phyloP scores from a whole-genome alignment of 352 stramenopile species.

The Phytopythium oedochilum region DNA sequence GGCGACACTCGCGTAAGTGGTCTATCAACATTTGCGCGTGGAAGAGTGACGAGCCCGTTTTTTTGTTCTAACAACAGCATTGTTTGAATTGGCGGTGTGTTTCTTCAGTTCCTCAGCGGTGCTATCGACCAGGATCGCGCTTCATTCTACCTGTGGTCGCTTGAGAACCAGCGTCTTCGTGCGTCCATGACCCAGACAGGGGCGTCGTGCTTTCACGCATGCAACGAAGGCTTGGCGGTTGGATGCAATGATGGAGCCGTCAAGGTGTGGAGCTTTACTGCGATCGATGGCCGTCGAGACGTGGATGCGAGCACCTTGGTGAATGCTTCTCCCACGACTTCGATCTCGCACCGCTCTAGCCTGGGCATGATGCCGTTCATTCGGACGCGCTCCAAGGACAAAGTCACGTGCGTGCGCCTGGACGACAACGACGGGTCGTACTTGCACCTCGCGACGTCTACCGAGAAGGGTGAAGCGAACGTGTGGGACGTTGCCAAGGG shows the following conservation, averaged over 20 bases:
- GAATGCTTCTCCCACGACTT: conserved; percentile 52
- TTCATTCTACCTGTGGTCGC: conserved; percentile 83
- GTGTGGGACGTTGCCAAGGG: conserved; percentile 87
- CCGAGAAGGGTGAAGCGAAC: conserved; percentile 83
- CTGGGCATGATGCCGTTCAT: conserved; percentile 85
- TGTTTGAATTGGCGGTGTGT: too few species aligned
- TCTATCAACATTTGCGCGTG: too few species aligned
- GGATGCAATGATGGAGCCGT: conserved; percentile 73
- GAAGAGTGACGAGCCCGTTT: too few species aligned
- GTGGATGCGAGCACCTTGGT: conserved; percentile 40
- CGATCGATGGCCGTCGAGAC: conserved; percentile 42
- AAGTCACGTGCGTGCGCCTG: conserved; percentile 73
- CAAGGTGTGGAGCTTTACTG: conserved; percentile 79
- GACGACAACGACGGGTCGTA: conserved; percentile 80
- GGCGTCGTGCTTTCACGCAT: conserved; percentile 74
- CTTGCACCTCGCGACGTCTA: conserved; percentile 76
- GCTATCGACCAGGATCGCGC: conserved; percentile 65
- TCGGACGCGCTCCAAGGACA: conserved; percentile 71
- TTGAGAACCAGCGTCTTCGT: conserved; percentile 61
- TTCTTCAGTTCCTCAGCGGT: conserved; percentile 61
- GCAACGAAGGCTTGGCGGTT: conserved; percentile 75
- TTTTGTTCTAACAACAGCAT: too few species aligned
- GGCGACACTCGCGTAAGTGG: conserved; percentile 56
- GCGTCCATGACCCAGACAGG: conserved; percentile 62
- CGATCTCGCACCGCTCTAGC: conserved; percentile 72